phyloP scores from a whole-genome alignment of 192 early-diverging fungal species.

The Coemansia sp. region DNA sequence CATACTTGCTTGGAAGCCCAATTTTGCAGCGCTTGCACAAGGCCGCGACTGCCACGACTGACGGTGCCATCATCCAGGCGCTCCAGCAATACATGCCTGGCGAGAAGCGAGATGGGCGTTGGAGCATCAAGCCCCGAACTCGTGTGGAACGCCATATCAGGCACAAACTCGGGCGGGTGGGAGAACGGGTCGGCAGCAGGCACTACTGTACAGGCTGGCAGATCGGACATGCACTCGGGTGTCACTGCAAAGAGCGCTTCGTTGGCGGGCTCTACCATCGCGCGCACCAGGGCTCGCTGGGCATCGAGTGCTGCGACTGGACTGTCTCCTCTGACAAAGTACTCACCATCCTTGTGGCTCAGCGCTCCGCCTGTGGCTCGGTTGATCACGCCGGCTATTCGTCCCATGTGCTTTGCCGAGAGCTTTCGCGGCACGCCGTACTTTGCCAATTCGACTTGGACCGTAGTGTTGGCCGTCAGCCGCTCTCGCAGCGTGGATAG shows the following conservation, averaged over 20 bases:
- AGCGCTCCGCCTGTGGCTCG: background rate
- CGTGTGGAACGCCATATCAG: slow-evolving; percentile 9
- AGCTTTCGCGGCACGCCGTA: slow-evolving; percentile 25
- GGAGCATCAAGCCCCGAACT: background rate
- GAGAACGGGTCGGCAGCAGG: slow-evolving; percentile 27
- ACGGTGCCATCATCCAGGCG: background rate
- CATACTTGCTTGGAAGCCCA: slow-evolving; percentile 13
- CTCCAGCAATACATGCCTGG: slow-evolving; percentile 17
- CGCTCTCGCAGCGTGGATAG: slow-evolving; percentile 39
- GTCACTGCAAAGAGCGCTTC: slow-evolving; percentile 25
- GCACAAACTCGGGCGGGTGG: slow-evolving; percentile 18
- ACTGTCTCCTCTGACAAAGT: slow-evolving; percentile 30
- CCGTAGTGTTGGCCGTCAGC: slow-evolving; percentile 27
- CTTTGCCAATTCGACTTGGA: slow-evolving; percentile 13
- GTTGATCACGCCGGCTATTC: slow-evolving; percentile 10
- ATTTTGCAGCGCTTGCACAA: slow-evolving; percentile 6
- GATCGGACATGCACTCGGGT: background rate
- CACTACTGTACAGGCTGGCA: slow-evolving; percentile 5
- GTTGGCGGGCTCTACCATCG: slow-evolving; percentile 24
- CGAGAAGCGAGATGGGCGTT: slow-evolving; percentile 2
- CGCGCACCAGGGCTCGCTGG: slow-evolving; percentile 31
- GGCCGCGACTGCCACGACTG: background rate
- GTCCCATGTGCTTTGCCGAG: slow-evolving; percentile 5
- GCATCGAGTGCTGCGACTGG: slow-evolving; percentile 26
- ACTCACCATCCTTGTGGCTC: slow-evolving; percentile 17